phyloP scores from a whole-genome alignment of 164 flowering plant species.

The Piper longum region DNA sequence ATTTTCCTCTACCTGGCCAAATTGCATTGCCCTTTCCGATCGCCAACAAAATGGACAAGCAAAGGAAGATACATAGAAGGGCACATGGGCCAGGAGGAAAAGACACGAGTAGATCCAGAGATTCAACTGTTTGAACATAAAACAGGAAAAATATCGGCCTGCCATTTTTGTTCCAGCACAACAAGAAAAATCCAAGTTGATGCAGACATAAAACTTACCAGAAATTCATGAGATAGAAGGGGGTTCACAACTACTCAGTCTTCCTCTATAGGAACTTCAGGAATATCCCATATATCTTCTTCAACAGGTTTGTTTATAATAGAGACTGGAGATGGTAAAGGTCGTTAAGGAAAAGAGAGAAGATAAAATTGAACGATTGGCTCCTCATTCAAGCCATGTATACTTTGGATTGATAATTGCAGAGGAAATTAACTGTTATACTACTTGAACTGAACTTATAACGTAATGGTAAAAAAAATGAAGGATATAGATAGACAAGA shows the following conservation, averaged over 20 bases:
- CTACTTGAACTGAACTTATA: too few species aligned
- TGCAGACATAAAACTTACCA: neutral
- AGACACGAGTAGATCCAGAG: too few species aligned
- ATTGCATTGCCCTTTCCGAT: too few species aligned
- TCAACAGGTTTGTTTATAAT: conserved; percentile 53
- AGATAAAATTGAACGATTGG: neutral
- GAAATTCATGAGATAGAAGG: neutral
- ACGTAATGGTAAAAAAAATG: neutral
- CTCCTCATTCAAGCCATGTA: neutral
- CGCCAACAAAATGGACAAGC: too few species aligned
- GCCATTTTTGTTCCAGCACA: too few species aligned
- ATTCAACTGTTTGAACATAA: too few species aligned
- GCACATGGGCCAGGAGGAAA: too few species aligned
- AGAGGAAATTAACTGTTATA: too few species aligned
- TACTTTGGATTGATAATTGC: neutral
- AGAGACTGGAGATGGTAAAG: conserved; percentile 43
- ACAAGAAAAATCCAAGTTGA: neutral
- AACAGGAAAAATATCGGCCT: too few species aligned
- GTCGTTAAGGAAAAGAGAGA: conserved; percentile 35
- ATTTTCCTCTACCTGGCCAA: too few species aligned
- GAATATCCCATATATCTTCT: conserved; percentile 77
- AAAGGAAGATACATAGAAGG: too few species aligned
- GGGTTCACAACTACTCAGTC: conserved; percentile 19
- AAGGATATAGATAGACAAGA: conserved; percentile 65
- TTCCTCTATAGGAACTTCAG: conserved; percentile 90